Conservation (phyloP, 2,329 filamentous ascomycete species). For the Fonsecaea pugnacius region DNA sequence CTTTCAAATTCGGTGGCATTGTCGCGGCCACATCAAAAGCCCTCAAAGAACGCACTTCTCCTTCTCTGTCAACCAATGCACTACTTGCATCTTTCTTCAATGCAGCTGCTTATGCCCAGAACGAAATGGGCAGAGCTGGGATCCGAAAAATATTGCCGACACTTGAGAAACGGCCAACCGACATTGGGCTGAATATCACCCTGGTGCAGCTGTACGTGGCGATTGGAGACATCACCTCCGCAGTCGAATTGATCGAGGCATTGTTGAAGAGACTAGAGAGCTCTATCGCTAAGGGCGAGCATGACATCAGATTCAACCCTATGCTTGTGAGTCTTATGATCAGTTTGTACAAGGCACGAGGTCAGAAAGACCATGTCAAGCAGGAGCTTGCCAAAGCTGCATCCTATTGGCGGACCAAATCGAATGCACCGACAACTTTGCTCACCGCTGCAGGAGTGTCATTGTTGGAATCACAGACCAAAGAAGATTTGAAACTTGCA, state of each 20-base stretch:
- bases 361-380: conserved; percentile 72
- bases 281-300: conserved; percentile 59
- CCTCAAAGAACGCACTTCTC: conserved; percentile 53
- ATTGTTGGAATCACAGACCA: conserved; percentile 74
- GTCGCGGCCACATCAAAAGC: conserved; percentile 54
- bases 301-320: conserved; percentile 78
- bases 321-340: conserved; percentile 81
- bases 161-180: conserved; percentile 73
- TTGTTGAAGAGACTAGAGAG: conserved; percentile 75
- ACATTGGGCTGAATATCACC: conserved; percentile 79
- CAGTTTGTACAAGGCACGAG: conserved; percentile 76
- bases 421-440: conserved; percentile 65
- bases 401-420: conserved; percentile 74
- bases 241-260: conserved; percentile 73
- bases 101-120: conserved; percentile 71
- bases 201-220: conserved; percentile 80
- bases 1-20: conserved; percentile 65
- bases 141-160: conserved; percentile 71
- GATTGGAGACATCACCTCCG: conserved; percentile 71
- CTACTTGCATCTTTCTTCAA: conserved; percentile 67
- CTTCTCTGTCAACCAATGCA: conserved; percentile 56
- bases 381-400: conserved; percentile 78
- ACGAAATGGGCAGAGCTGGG: conserved; percentile 66
- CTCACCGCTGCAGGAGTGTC: conserved; percentile 81
- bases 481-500: conserved; percentile 70